Evolutionary conservation across 2,329 filamentous ascomycete genomes (phyloP).

Genomic region (Dactylonectria estremocensis): DNA sequence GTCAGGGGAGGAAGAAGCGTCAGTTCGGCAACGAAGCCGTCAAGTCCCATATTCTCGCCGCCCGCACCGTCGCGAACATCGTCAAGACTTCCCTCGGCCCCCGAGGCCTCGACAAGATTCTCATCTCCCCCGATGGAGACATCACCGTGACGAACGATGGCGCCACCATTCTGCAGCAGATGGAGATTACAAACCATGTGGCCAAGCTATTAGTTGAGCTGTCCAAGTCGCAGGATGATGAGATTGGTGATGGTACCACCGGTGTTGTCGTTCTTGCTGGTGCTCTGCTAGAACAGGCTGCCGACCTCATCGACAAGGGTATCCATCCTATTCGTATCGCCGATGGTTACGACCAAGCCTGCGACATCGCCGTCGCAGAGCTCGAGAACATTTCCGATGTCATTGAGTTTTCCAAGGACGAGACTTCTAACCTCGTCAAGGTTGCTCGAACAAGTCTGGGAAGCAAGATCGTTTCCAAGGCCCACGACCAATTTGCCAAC

Average conservation of each 20-base stretch:
- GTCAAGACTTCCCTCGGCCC: conserved; percentile 98
- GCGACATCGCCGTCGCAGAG: conserved; percentile 94
- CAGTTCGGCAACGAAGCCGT: conserved; percentile 97
- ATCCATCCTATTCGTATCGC: conserved; percentile 99
- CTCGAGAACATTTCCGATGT: conserved; percentile 94
- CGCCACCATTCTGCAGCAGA: conserved; percentile 96
- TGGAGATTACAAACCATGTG: conserved; percentile 99
- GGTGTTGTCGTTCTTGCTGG: conserved; percentile 97
- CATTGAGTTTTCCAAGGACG: conserved; percentile 85
- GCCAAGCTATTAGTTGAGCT: conserved; percentile 97
- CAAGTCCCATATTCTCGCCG: conserved; percentile 97
- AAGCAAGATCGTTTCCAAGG: conserved; percentile 99
- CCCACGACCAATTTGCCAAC: conserved; percentile 97
- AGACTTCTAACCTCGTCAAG: conserved; percentile 90
- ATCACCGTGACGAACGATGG: conserved; percentile 99
- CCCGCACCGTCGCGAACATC: conserved; percentile 95
- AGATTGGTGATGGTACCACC: conserved; percentile 98
- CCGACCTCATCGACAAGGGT: conserved; percentile 98
- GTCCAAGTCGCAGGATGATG: conserved; percentile 98
- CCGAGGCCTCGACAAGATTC: conserved; percentile 97
- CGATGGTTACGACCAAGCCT: conserved; percentile 97
- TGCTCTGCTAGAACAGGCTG: conserved; percentile 94
- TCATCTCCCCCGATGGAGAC: conserved; percentile 98
- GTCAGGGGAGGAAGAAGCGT: conserved; percentile 97
- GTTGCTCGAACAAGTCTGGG: conserved; percentile 96